A percentile compares a stretch with the other conserved stretches of the same genome.
These are phyloP conservation scores for Teunomyces barrocoloradensis DNA, from an alignment of 805 yeast genomes.

Conservation along the genomic window DNA sequence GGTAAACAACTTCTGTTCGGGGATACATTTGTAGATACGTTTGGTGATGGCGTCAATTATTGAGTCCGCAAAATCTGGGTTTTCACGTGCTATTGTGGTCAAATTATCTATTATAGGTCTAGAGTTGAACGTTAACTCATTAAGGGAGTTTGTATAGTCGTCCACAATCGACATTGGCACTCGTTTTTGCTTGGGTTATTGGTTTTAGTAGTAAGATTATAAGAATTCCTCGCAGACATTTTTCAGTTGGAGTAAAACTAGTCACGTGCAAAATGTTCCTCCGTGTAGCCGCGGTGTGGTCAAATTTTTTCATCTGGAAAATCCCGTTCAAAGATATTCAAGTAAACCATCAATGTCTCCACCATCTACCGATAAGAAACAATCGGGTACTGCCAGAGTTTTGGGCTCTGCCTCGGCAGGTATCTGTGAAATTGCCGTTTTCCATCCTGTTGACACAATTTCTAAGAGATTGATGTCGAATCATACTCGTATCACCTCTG, in stretches of 20 bases:
- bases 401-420: conserved; percentile 99
- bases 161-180: conserved; percentile 13
- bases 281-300: conserved; percentile 10
- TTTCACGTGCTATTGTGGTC: conserved; percentile 85
- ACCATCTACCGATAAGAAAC: conserved; percentile 63
- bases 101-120: conserved; percentile 83
- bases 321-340: background rate
- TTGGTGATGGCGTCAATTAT: conserved; percentile 73
- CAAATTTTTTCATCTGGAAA: conserved; percentile 8
- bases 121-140: conserved; percentile 82
- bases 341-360: conserved; percentile 32
- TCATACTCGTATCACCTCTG: conserved; percentile 62
- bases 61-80: conserved; percentile 69
- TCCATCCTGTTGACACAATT: conserved; percentile 98
- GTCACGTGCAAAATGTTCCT: background rate
- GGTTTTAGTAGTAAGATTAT: too few species aligned
- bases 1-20: conserved; percentile 79
- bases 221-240: too few species aligned
- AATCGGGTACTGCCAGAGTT: conserved; percentile 85
- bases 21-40: conserved; percentile 73
- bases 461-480: conserved; percentile 93
- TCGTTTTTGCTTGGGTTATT: background rate
- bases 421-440: conserved; percentile 90
- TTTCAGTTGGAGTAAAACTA: too few species aligned
- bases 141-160: conserved; percentile 70